Evolutionary conservation across 257 asterid genomes (phyloP).

Genomic region (Nicotiana knightiana): DNA sequence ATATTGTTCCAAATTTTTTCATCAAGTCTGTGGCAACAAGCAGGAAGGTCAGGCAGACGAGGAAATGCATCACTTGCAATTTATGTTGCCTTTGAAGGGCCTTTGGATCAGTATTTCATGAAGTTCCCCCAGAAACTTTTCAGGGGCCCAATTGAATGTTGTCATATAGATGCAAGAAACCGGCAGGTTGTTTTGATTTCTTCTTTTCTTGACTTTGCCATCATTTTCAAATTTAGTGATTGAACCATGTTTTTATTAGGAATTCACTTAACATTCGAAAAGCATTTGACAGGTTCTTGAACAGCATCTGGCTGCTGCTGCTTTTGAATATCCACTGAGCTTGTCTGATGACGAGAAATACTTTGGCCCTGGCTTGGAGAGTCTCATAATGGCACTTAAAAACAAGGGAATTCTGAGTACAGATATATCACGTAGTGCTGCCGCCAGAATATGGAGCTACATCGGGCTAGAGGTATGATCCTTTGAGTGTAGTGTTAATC

Average conservation of each 20-base stretch:
- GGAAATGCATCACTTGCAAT: slow-evolving; percentile 81
- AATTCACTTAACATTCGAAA: not conserved
- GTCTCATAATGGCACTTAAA: slow-evolving; percentile 48
- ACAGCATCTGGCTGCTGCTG: slow-evolving; percentile 90
- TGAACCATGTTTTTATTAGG: slow-evolving; percentile 7
- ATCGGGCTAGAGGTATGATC: slow-evolving; percentile 77
- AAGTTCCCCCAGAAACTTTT: slow-evolving; percentile 83
- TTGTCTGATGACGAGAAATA: slow-evolving; percentile 55
- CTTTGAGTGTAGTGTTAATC: slow-evolving; percentile 6
- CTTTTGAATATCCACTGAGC: slow-evolving; percentile 80
- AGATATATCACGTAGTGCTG: slow-evolving; percentile 47
- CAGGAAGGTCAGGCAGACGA: slow-evolving; percentile 97
- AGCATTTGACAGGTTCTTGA: slow-evolving; percentile 55
- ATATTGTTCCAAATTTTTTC: slow-evolving; percentile 6
- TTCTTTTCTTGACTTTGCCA: not conserved
- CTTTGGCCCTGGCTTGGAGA: slow-evolving; percentile 72
- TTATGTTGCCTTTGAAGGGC: slow-evolving; percentile 95
- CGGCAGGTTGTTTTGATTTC: slow-evolving; percentile 51
- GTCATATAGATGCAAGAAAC: slow-evolving; percentile 84
- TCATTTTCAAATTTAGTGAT: not conserved
- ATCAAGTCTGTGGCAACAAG: slow-evolving; percentile 90
- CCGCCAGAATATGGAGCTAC: slow-evolving; percentile 77
- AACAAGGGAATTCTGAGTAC: slow-evolving; percentile 58
- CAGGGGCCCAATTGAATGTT: slow-evolving; percentile 77
- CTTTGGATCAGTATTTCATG: slow-evolving; percentile 94